Conservation (phyloP, 2,329 filamentous ascomycete species). For the Albifimbria verrucaria region DNA sequence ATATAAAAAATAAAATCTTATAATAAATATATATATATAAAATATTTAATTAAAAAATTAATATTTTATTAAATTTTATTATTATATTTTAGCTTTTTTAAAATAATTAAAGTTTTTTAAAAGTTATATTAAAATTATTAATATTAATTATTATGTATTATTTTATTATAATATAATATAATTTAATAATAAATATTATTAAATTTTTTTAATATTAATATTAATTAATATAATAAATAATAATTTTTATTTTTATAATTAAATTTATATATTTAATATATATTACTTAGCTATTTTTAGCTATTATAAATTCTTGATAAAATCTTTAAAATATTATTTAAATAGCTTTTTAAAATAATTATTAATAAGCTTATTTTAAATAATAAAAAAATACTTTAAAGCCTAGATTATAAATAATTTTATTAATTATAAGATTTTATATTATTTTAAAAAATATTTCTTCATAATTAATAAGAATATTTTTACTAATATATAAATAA, state of each 20-base stretch:
- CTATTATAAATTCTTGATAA: constrained; percentile 1
- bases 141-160: constrained; percentile 2
- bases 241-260: neutral
- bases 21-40: neutral
- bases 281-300: neutral
- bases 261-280: neutral
- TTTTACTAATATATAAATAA: neutral
- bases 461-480: constrained; percentile 1
- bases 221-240: neutral
- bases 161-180: constrained; percentile 6
- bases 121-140: neutral
- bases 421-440: constrained; percentile 1
- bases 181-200: constrained; percentile 3
- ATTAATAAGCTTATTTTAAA: neutral
- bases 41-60: constrained; percentile 1
- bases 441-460: constrained; percentile 1
- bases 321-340: neutral
- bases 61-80: neutral
- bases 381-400: constrained; percentile 1
- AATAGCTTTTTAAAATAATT: neutral
- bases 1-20: neutral
- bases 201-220: neutral
- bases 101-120: constrained; percentile 4
- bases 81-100: neutral
- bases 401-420: neutral